Evolutionary conservation across 805 yeast species (phyloP), one percentile per base, ranked within the genome.

Genomic region (Metschnikowia drakensbergensis): DNA sequence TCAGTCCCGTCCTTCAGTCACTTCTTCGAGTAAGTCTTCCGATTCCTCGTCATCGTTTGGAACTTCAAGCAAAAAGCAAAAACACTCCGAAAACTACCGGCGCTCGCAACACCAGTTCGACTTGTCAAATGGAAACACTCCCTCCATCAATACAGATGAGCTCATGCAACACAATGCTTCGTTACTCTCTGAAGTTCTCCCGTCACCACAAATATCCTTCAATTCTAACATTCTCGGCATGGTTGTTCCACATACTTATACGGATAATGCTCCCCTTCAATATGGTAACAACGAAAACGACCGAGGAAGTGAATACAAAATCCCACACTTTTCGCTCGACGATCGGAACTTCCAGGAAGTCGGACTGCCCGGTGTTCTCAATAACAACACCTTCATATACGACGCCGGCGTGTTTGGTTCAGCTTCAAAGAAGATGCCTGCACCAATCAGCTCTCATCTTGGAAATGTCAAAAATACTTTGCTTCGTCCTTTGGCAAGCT

Each of bases 161-260:
- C 51, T 67, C 31, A 61, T 66, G 62, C 62, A 60, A 38, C 66
- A 62, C 22, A 63, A 66, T 45, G 64, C 62, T 3, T 66, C 71
- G 4, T 51, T 66, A 9, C 57, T 58, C 32, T 66, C 72, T 1
- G 73, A 62, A 10, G 45, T 64, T 6, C 56, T 69, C n/a, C 74
- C 75, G 1, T 70, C 74, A 0, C 74, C 74, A 2, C 74, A 69
- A 52, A 67, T 69, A 28, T 39, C 51, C 2, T 41, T 47, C 13
- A 36, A 46, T 13, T 41, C 48, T n/a, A 27, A 44, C 27, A 40
- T 40, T 6, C 27, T 46, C 28, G 46, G 30, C 27, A 28, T 28
- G 11, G 46, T 13, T 6, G 17, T 37, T 25, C 5, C 22, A 13
- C 32, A 22, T n/a, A 8, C 30, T 5, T 11, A 35, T 32, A 22